These are phyloP conservation scores for Collybia sp. DNA, from an alignment of 768 basidiomycete species.

Conservation along the genomic window DNA sequence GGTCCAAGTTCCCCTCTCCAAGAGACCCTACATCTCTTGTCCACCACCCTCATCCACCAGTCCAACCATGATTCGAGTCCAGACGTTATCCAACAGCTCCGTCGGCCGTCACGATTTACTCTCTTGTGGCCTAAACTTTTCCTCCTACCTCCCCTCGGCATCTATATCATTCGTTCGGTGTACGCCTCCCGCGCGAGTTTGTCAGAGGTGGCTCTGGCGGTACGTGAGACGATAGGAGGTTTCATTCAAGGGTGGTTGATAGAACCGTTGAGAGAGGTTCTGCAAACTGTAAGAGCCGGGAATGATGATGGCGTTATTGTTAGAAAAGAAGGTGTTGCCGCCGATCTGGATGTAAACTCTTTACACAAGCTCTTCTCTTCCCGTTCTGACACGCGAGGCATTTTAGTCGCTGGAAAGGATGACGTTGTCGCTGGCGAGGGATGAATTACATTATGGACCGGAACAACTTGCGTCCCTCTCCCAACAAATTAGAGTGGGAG, in stretches of 20 bases:
- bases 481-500: slow-evolving; percentile 65
- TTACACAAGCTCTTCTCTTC: background rate
- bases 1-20: background rate
- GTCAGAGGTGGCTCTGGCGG: slow-evolving; percentile 49
- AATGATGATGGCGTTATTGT: slow-evolving; percentile 75
- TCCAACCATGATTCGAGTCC: slow-evolving; percentile 23
- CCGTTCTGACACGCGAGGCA: background rate
- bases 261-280: slow-evolving; percentile 78
- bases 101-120: slow-evolving; percentile 63
- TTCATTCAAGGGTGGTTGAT: slow-evolving; percentile 84
- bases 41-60: slow-evolving; percentile 22
- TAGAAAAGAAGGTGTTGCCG: slow-evolving; percentile 73
- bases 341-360: slow-evolving; percentile 72
- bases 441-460: slow-evolving; percentile 64
- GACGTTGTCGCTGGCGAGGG: slow-evolving; percentile 80
- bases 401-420: slow-evolving; percentile 86
- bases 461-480: slow-evolving; percentile 65
- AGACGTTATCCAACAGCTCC: slow-evolving; percentile 33
- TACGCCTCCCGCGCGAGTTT: slow-evolving; percentile 62
- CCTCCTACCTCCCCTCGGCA: slow-evolving; percentile 63
- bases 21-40: slow-evolving; percentile 20
- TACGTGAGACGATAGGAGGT: slow-evolving; percentile 58
- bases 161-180: slow-evolving; percentile 44
- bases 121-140: slow-evolving; percentile 82
- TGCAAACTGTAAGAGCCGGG: slow-evolving; percentile 79